Conservation (phyloP, 768 basidiomycete genomes). For the Chalciporus sphaerocephalus region DNA sequence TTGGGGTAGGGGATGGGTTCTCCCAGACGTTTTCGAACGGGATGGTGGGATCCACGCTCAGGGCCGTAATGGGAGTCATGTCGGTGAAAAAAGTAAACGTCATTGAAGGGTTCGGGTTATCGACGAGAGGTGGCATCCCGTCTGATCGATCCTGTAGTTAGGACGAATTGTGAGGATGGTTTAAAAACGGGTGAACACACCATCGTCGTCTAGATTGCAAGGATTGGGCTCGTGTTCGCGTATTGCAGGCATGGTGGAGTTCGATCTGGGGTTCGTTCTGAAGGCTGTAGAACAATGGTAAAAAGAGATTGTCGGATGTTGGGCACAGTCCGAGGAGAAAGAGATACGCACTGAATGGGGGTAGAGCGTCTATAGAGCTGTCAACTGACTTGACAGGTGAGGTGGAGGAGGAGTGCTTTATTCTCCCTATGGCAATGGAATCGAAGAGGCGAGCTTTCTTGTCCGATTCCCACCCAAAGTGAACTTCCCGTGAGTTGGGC, state of each 20-base stretch:
- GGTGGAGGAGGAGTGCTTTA: slow-evolving; percentile 28
- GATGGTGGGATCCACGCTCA: slow-evolving; percentile 32
- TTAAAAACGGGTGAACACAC: slow-evolving; percentile 21
- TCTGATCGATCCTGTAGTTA: slow-evolving; percentile 30
- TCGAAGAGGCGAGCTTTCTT: slow-evolving; percentile 26
- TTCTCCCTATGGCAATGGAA: slow-evolving; percentile 34
- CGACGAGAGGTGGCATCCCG: slow-evolving; percentile 49
- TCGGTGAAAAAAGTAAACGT: slow-evolving; percentile 62
- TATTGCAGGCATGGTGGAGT: slow-evolving; percentile 24
- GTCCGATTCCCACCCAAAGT: slow-evolving; percentile 28
- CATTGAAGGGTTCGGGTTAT: slow-evolving; percentile 48
- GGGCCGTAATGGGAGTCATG: slow-evolving; percentile 52
- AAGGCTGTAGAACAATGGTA: no score
- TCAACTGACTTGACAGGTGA: slow-evolving; percentile 21
- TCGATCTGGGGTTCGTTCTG: neutral
- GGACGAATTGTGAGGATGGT: neutral
- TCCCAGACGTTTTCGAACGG: slow-evolving; percentile 34
- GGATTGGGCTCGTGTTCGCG: slow-evolving; percentile 24
- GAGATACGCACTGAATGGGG: slow-evolving; percentile 21
- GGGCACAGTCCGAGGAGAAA: slow-evolving; percentile 4
- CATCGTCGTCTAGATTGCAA: slow-evolving; percentile 35
- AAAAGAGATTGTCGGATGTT: slow-evolving; percentile 8
- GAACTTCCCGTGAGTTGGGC: slow-evolving; percentile 15
- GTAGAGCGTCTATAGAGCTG: slow-evolving; percentile 25
- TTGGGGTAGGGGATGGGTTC: slow-evolving; percentile 14